A percentile compares a stretch with the other conserved stretches of the same genome.
Conservation (phyloP, 345 rosid species). For the Hibiscus syriacus region DNA sequence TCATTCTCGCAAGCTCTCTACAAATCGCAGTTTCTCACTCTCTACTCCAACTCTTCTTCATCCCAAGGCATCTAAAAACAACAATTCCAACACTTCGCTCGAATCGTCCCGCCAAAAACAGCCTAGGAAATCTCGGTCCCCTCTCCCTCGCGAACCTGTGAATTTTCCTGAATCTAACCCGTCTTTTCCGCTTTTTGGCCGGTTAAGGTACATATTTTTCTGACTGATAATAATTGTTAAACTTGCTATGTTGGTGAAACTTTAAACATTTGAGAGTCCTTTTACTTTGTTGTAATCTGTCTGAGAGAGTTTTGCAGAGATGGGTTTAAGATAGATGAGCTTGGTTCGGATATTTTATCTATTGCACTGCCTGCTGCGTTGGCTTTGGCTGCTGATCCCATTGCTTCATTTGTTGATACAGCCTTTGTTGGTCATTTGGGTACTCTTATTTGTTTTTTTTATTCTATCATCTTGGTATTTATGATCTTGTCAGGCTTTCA, state of each 20-base stretch:
- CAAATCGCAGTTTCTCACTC: constrained; percentile 15
- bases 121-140: constrained; percentile 3
- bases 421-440: constrained; percentile 88
- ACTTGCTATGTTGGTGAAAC: neutral
- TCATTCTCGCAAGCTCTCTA: neutral
- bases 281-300: neutral
- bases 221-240: neutral
- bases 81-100: constrained; percentile 19
- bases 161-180: constrained; percentile 16
- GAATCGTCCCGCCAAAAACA: constrained; percentile 15
- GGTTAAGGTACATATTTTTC: constrained; percentile 23
- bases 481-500: neutral
- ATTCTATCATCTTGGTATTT: neutral
- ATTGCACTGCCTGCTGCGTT: constrained; percentile 91
- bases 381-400: constrained; percentile 92
- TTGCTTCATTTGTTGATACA: constrained; percentile 72
- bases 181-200: constrained; percentile 17
- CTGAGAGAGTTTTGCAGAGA: constrained; percentile 14
- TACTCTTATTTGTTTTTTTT: constrained; percentile 15
- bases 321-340: constrained; percentile 43
- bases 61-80: constrained; percentile 27
- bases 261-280: neutral
- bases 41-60: constrained; percentile 19
- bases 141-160: constrained; percentile 3
- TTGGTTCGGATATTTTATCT: constrained; percentile 60